phyloP scores from a whole-genome alignment of 495 filamentous ascomycete species.

The Podospora tetraspora region DNA sequence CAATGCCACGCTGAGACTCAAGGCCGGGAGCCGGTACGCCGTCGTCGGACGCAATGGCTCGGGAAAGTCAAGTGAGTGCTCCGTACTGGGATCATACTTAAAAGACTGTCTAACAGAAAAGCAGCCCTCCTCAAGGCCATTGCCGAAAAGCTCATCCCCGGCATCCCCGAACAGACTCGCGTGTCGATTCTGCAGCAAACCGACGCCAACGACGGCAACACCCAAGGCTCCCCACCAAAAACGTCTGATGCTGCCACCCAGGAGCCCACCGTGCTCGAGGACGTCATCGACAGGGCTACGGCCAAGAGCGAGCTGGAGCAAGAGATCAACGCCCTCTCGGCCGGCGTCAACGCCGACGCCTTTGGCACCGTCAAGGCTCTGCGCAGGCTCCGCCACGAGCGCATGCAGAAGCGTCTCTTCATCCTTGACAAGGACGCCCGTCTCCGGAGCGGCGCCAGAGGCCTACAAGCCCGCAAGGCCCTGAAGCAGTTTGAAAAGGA shows the following conservation, averaged over 20 bases:
- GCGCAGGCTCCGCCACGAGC: conserved; percentile 53
- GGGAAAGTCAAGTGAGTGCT: conserved; percentile 67
- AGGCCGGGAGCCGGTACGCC: conserved; percentile 66
- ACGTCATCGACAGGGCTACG: conserved; percentile 62
- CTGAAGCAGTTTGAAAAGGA: conserved; percentile 59
- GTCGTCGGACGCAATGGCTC: conserved; percentile 72
- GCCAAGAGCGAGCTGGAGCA: conserved; percentile 51
- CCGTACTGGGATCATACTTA: not conserved
- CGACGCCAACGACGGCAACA: conserved; percentile 29
- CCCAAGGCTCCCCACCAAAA: conserved; percentile 16
- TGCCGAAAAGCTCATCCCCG: conserved; percentile 71
- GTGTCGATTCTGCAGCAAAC: conserved; percentile 73
- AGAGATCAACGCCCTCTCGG: conserved; percentile 47
- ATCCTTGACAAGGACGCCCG: conserved; percentile 66
- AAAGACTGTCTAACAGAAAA: not conserved
- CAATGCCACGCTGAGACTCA: conserved; percentile 62
- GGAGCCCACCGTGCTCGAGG: conserved; percentile 53
- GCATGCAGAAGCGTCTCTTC: conserved; percentile 56
- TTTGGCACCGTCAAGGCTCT: conserved; percentile 54
- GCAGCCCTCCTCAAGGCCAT: conserved; percentile 67
- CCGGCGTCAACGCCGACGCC: conserved; percentile 42
- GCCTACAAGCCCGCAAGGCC: conserved; percentile 65
- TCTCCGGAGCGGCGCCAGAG: conserved; percentile 65
- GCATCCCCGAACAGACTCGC: conserved; percentile 62
- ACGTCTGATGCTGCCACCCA: conserved; percentile 10